Percentiles rank a stretch among this genome's conserved stretches.
Conservation (phyloP, 805 yeast genomes). For the Nakazawaea siamensis region DNA sequence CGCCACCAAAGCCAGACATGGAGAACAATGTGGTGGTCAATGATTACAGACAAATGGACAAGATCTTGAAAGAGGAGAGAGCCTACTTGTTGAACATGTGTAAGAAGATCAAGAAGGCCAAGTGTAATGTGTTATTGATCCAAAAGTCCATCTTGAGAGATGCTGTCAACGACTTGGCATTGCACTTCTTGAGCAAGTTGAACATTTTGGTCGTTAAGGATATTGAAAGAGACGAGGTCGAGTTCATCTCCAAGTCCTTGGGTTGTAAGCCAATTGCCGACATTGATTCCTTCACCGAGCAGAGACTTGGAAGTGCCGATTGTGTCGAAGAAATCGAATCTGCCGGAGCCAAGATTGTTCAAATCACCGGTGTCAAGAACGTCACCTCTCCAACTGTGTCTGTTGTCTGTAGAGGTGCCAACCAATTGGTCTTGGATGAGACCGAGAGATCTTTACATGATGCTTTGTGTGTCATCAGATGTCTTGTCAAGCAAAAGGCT, state of each 20-base stretch:
- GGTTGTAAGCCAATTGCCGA: constrained; percentile 98
- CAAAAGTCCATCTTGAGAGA: constrained; percentile 93
- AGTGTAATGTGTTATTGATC: constrained; percentile 84
- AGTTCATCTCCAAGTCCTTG: constrained; percentile 73
- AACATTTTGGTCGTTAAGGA: constrained; percentile 93
- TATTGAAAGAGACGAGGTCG: constrained; percentile 93
- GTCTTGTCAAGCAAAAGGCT: constrained; percentile 81
- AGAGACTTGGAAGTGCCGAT: constrained; percentile 87
- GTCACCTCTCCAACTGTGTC: constrained; percentile 65
- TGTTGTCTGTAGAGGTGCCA: constrained; percentile 92
- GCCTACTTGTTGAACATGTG: constrained; percentile 90
- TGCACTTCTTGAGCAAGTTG: constrained; percentile 88
- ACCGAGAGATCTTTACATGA: constrained; percentile 96
- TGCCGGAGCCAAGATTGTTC: constrained; percentile 83
- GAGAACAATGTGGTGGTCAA: constrained; percentile 96
- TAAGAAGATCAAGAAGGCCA: constrained; percentile 93
- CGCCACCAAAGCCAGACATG: constrained; percentile 97
- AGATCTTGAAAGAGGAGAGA: constrained; percentile 95
- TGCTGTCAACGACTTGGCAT: constrained; percentile 89
- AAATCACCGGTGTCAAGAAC: constrained; percentile 73
- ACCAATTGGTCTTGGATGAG: constrained; percentile 83
- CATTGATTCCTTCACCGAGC: constrained; percentile 87
- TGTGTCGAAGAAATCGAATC: constrained; percentile 85
- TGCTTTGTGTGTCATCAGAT: constrained; percentile 88
- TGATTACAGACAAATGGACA: constrained; percentile 99